A percentile compares a stretch with the other conserved stretches of the same genome.
Conservation (phyloP, 805 yeast genomes). For the Sugiyamaella americana region DNA sequence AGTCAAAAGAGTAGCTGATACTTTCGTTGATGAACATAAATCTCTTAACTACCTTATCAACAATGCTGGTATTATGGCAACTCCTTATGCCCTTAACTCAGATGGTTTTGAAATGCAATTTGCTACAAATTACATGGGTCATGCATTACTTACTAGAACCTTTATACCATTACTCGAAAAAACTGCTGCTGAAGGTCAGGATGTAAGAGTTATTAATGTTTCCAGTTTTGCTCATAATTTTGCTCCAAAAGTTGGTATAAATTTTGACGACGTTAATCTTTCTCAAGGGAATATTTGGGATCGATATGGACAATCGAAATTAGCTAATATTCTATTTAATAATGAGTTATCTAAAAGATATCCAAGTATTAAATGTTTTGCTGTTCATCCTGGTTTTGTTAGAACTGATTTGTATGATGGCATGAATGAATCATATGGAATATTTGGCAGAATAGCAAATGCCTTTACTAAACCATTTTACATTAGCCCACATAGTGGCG, state of each 20-base stretch:
- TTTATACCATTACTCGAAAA: constrained; percentile 1
- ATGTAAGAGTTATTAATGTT: constrained; percentile 7
- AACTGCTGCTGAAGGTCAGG: constrained; percentile 1
- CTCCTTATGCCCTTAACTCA: constrained; percentile 55
- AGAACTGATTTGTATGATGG: constrained; percentile 9
- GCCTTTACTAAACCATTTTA: constrained; percentile 5
- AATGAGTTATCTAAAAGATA: constrained; percentile 1
- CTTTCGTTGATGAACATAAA: constrained; percentile 24
- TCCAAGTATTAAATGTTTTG: constrained; percentile 1
- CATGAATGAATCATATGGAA: constrained; percentile 4
- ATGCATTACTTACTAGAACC: constrained; percentile 53
- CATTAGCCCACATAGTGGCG: constrained; percentile 3
- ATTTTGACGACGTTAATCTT: constrained; percentile 4
- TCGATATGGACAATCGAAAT: constrained; percentile 9
- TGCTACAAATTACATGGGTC: constrained; percentile 72
- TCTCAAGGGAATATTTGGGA: constrained; percentile 1
- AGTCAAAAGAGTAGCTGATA: constrained; percentile 34
- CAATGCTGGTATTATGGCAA: constrained; percentile 79
- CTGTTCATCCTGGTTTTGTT: constrained; percentile 9
- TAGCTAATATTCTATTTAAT: constrained; percentile 7
- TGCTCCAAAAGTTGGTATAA: constrained; percentile 6
- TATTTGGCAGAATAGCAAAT: constrained; percentile 5
- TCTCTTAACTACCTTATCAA: constrained; percentile 45
- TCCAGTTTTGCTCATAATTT: constrained; percentile 9
- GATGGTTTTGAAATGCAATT: constrained; percentile 74